Conservation (phyloP, 1,284 basidiomycete genomes). For the Lentinus polychrous region DNA sequence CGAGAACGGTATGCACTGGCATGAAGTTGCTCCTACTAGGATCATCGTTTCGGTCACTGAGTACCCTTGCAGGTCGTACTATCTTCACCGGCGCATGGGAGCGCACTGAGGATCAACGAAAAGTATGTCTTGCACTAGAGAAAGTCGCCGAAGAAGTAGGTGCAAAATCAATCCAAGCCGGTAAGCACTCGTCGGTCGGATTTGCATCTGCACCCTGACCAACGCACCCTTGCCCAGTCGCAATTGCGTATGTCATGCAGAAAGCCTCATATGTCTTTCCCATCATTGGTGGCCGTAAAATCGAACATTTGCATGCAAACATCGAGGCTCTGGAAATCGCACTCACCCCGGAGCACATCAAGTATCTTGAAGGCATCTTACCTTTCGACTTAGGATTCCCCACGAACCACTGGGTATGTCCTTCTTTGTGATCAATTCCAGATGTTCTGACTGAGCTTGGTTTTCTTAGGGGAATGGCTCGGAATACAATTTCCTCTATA, state of each 20-base stretch:
- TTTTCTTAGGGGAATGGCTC: neutral
- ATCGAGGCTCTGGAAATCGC: slow-evolving; percentile 37
- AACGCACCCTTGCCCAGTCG: slow-evolving; percentile 20
- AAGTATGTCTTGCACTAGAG: slow-evolving; percentile 32
- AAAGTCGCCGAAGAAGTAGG: slow-evolving; percentile 36
- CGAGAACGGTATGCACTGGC: slow-evolving; percentile 27
- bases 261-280: slow-evolving; percentile 35
- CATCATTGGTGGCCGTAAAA: slow-evolving; percentile 40
- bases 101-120: slow-evolving; percentile 30
- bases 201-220: no score
- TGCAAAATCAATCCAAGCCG: slow-evolving; percentile 22
- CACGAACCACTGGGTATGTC: slow-evolving; percentile 26
- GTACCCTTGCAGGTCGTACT: slow-evolving; percentile 20
- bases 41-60: neutral
- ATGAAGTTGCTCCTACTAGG: neutral
- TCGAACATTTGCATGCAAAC: slow-evolving; percentile 39
- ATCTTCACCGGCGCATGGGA: slow-evolving; percentile 26
- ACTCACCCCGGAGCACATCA: slow-evolving; percentile 34
- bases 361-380: slow-evolving; percentile 30
- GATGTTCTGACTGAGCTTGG: no score
- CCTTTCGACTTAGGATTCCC: slow-evolving; percentile 39
- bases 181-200: no score
- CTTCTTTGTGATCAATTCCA: no score
- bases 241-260: slow-evolving; percentile 39
- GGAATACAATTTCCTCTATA: slow-evolving; percentile 2